These are phyloP conservation scores for Gyromitra esculenta DNA, from an alignment of 2,329 filamentous ascomycete species.

Conservation along the genomic window DNA sequence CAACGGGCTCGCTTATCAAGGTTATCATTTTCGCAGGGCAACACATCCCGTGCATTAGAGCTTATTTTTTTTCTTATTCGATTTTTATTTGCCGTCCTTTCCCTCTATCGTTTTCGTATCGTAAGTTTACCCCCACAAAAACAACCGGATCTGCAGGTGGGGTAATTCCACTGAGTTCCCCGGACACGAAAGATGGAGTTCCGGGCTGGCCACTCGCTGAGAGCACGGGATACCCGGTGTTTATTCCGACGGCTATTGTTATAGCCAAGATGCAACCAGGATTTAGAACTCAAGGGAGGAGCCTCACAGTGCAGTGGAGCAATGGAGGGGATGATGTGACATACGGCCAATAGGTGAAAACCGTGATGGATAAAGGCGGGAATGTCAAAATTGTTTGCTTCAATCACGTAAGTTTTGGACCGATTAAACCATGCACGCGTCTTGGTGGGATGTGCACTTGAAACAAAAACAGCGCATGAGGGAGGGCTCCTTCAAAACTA, in stretches of 20 bases:
- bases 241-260: slow-evolving; percentile 14
- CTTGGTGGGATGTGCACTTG: background rate
- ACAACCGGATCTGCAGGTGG: slow-evolving; percentile 17
- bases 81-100: slow-evolving; percentile 20
- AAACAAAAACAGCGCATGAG: background rate
- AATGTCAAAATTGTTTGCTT: background rate
- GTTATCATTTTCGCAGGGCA: background rate
- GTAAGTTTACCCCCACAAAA: slow-evolving; percentile 11
- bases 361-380: background rate
- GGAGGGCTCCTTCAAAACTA: slow-evolving; percentile 9
- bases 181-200: slow-evolving; percentile 5
- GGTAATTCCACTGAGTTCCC: slow-evolving; percentile 2
- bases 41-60: slow-evolving; percentile 17
- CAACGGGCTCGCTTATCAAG: slow-evolving; percentile 39
- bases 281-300: background rate
- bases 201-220: slow-evolving; percentile 21
- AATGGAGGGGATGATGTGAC: background rate
- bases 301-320: background rate
- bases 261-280: slow-evolving; percentile 21
- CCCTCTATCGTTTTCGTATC: background rate
- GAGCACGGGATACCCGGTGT: slow-evolving; percentile 31
- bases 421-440: slow-evolving; percentile 9
- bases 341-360: slow-evolving; percentile 3
- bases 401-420: slow-evolving; percentile 9
- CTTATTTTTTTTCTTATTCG: slow-evolving; percentile 39